These are phyloP conservation scores for Botrytis deweyae DNA, from an alignment of 2,329 filamentous ascomycete genomes.

Conservation along the genomic window DNA sequence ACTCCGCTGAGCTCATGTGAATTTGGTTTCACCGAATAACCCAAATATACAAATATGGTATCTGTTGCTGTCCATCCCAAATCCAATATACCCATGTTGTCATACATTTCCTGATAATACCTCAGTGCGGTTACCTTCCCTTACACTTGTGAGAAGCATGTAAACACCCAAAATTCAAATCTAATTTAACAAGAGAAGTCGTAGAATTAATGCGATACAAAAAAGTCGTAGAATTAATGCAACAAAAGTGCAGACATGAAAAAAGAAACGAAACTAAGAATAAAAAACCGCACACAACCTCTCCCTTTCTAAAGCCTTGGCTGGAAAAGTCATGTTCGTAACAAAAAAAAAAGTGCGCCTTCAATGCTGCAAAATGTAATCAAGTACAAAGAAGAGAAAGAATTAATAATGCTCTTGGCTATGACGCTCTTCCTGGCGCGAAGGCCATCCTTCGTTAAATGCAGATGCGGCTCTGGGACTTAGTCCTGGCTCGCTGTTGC, in stretches of 20 bases:
- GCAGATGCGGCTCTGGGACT: not conserved
- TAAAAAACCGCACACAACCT: not conserved
- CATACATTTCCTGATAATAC: not conserved
- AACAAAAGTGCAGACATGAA: not conserved
- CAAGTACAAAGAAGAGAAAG: not conserved
- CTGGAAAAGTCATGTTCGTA: not conserved
- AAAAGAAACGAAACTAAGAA: not conserved
- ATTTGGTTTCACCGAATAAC: not conserved
- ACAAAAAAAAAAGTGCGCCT: not conserved
- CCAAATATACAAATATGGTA: constrained; percentile 1
- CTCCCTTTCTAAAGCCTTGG: not conserved
- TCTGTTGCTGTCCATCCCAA: constrained; percentile 4
- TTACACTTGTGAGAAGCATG: not conserved
- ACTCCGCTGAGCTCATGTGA: constrained; percentile 1
- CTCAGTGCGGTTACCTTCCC: not conserved
- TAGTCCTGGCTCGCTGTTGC: not conserved
- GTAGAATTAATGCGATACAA: not conserved
- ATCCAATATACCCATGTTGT: not conserved
- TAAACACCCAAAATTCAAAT: not conserved
- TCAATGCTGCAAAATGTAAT: not conserved
- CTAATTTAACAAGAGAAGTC: not conserved
- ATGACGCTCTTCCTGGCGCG: not conserved
- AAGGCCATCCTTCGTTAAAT: not conserved
- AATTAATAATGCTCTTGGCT: constrained; percentile 1
- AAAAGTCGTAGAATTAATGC: not conserved